Base-by-base conservation (phyloP, 1,284 basidiomycete species). In the Cerrena zonata region DNA sequence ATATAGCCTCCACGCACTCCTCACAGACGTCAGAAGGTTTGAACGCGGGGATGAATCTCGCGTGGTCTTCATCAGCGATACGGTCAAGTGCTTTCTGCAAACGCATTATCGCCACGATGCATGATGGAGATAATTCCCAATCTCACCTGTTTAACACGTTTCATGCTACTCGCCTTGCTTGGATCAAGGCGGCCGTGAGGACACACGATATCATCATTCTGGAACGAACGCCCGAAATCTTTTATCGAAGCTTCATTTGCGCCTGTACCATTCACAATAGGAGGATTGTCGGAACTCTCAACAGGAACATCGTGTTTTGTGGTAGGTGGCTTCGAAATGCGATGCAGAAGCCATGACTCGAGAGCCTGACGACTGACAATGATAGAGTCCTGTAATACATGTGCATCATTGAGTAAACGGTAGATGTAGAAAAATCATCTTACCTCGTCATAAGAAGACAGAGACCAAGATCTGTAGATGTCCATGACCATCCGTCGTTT, bases 381-480 rank as follows among this genome's bases (percentile, higher is more conserved):
- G 5, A 80, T 67, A 10, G 71, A 76, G 15, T 78, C 73, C 80
- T 88, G 52, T 21, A 21, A 40, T 4, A 12, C 11, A 22, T 49
- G 43, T 34, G 22, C 25, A 40, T 22, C 11, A 44, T 13, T 18
- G 38, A 46, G 11, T 4, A 24, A n/a, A 42, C 11, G n/a, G n/a
- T 24, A 34, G 12, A 21, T 51, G 10, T 19, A 34, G 25, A 40
- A 38, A 26, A 48, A n/a, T n/a, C n/a, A n/a, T 54, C 61, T 30
- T 58, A 82, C 84, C 66, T 82, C 74, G 21, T 75, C 66, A 21
- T 64, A 58, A 30, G 73, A 71, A 18, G 66, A 59, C 2, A 81
- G 58, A 54, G 76, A 71, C 89, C 89, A 92, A 27, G 65, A 70
- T 1, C 58, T 72, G 65, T 84, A 90, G 7, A 91, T 78, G 30